Evolutionary conservation across 2,329 filamentous ascomycete genomes (phyloP), one percentile per base, ranked within the genome.

Genomic region (Capronia epimyces): DNA sequence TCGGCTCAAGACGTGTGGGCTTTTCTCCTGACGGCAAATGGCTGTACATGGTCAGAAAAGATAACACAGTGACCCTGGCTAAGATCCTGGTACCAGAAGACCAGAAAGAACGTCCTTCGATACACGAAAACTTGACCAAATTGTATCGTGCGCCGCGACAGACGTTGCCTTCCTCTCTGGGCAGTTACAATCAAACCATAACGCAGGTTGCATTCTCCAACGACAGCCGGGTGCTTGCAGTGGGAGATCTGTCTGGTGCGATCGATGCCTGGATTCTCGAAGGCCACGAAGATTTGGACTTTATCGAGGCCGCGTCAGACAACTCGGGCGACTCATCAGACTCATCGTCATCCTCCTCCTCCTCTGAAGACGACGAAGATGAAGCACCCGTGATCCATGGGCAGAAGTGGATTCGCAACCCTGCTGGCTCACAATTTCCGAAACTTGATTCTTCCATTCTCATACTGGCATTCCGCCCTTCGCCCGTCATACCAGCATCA

Each of bases 251-350:
- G 46, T 83, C 86, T 37, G 93, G 93, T 37, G 89, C 84, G 67
- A 75, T 97, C 25, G 90, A 97, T 64, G 89, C 84, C 15, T 98
- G 90, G 87, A 71, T 89, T 1, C 69, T 95, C 48, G 77, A 81
- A 63, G 78, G 78, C 31, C 67, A 78, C 53, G 73, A 78, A 60
- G 76, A 80, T 58, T 5, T 50, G 22, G 71, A 73, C 15, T 75
- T 75, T 6, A 74, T 76, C 20, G 71, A 72, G 68, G 65, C 39
- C 7, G 49, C 18, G 15, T 43, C 45, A n/a, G 41, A 42, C 6
- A 25, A 39, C 20, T 42, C 46, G 4, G 47, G 43, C 24, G 13
- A 49, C 15, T 51, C 49, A 5, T 37, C 46, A 20, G 54, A 27
- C n/a, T 50, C 55, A 3, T 49, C 46, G 15, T 50, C 46, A 5